Evolutionary conservation across 75 land plant species (phyloP).

Genomic region (Pseudotsuga menziesii): DNA sequence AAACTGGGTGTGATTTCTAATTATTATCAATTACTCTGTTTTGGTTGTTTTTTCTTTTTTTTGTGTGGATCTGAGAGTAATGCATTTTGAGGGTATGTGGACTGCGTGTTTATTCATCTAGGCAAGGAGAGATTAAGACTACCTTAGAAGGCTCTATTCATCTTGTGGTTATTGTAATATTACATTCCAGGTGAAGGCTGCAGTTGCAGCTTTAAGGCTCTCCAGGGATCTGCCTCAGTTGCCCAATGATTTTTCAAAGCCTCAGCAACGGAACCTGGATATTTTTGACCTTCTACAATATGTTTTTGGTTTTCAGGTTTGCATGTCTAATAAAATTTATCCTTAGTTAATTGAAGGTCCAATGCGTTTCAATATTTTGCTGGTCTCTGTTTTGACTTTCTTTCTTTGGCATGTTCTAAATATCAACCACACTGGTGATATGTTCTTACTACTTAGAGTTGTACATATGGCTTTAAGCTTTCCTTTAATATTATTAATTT

Average conservation of each 20-base stretch:
- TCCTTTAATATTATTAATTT: not conserved
- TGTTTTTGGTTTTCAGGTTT: conserved; percentile 98
- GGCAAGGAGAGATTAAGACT: not conserved
- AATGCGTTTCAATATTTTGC: not conserved
- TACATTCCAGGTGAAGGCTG: conserved; percentile 61
- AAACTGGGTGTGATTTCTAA: not conserved
- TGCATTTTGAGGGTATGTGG: not conserved
- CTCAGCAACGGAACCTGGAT: conserved; percentile 51
- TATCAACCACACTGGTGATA: no score
- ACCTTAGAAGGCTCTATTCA: conserved; percentile 1
- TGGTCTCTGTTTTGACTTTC: no score
- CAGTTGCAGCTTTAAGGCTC: conserved; percentile 60
- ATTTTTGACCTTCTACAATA: conserved; percentile 87
- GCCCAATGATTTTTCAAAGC: conserved; percentile 47
- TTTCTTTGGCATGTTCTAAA: no score
- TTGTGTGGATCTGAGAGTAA: not conserved
- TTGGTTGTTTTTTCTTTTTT: not conserved
- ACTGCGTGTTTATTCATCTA: not conserved
- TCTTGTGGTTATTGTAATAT: not conserved
- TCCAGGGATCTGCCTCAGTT: conserved; percentile 58
- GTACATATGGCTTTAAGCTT: no score
- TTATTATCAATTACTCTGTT: not conserved
- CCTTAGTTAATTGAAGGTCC: not conserved
- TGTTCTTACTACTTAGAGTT: no score
- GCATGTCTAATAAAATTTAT: not conserved